Conservation (phyloP, 768 basidiomycete species). For the Phallus indusiatus region DNA sequence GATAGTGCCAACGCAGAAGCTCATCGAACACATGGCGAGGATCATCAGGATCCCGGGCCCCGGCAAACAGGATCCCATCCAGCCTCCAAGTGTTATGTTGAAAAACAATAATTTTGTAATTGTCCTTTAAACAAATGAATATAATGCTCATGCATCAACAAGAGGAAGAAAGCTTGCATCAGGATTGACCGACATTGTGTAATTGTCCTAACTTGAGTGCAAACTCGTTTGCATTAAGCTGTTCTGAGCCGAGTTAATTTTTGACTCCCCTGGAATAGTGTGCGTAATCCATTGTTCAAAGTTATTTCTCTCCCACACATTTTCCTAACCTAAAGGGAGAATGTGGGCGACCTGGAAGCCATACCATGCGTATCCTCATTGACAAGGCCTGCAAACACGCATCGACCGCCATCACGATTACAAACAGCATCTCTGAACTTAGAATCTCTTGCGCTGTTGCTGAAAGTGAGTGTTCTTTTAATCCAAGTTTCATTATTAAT, state of each 20-base stretch:
- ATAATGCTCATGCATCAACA: neutral
- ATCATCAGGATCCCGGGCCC: neutral
- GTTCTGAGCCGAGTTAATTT: neutral
- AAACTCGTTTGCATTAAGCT: neutral
- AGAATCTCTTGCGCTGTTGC: neutral
- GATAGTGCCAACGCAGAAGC: neutral
- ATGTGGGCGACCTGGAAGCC: neutral
- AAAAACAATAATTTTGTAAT: neutral
- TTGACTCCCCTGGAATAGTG: too few relatives aligned
- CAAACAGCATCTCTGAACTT: neutral
- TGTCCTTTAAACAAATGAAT: constrained; percentile 38
- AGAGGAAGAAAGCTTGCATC: neutral
- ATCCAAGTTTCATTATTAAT: neutral
- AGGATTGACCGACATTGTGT: neutral
- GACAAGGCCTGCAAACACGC: neutral
- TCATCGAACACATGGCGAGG: neutral
- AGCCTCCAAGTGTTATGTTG: neutral
- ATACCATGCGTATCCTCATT: neutral
- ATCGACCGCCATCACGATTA: neutral
- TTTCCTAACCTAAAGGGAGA: neutral
- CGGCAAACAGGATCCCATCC: neutral
- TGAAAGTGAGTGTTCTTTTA: neutral
- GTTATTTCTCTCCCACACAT: too few relatives aligned
- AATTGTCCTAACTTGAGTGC: too few relatives aligned
- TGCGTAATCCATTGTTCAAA: too few relatives aligned